Percentiles rank a stretch among this genome's conserved stretches.
Conservation (phyloP, 2,329 filamentous ascomycete genomes). For the Arthrinium puccinioides region DNA sequence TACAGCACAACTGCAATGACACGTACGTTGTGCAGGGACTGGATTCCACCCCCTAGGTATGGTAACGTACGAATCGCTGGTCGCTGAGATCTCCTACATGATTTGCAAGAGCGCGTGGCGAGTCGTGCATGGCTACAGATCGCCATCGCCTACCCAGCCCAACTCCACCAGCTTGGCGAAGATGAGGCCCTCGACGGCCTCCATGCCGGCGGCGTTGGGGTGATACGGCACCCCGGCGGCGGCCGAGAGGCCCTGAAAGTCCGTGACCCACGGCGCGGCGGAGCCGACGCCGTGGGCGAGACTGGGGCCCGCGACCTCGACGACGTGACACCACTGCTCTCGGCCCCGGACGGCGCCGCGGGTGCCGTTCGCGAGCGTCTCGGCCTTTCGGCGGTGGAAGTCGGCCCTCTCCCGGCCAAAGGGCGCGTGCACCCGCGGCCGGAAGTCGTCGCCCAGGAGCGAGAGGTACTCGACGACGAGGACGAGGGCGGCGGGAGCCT, state of each 20-base stretch:
- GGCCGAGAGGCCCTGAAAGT: conserved; percentile 17
- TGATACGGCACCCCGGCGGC: conserved; percentile 18
- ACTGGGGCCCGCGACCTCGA: conserved; percentile 16
- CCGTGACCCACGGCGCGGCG: conserved; percentile 20
- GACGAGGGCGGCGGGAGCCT: conserved; percentile 33
- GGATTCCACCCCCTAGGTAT: too few species aligned
- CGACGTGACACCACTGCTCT: conserved; percentile 18
- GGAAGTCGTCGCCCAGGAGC: conserved; percentile 21
- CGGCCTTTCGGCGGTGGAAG: conserved; percentile 15
- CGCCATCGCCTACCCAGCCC: conserved; percentile 10
- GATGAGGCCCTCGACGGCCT: conserved; percentile 17
- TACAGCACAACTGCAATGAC: too few species aligned
- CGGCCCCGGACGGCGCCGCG: conserved; percentile 13
- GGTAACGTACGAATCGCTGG: too few species aligned
- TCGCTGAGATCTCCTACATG: too few species aligned
- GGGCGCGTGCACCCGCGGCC: conserved; percentile 15
- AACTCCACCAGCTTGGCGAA: conserved; percentile 14
- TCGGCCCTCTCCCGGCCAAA: conserved; percentile 17
- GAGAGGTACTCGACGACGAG: conserved; percentile 32
- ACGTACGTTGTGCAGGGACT: too few species aligned
- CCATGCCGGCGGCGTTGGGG: conserved; percentile 21
- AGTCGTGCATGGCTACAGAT: too few species aligned
- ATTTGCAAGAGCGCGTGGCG: too few species aligned
- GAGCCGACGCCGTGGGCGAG: conserved; percentile 19
- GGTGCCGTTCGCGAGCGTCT: conserved; percentile 16